Evolutionary conservation across 192 early-diverging fungal species (phyloP), one percentile per base, ranked within the genome.

Genomic region (Geosiphon pyriformis): DNA sequence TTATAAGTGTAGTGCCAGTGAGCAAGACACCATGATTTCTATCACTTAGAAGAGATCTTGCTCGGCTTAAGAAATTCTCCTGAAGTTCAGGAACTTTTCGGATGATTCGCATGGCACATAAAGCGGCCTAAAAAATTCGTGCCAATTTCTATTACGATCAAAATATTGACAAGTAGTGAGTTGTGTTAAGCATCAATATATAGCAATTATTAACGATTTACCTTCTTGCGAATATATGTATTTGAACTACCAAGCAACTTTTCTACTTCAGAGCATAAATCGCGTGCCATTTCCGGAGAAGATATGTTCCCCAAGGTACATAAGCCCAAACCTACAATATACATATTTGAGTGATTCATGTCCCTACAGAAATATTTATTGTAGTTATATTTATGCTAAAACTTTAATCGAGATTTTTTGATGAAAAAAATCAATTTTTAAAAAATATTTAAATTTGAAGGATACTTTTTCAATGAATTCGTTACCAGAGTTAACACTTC

Each of bases 151-250:
- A 48, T 11, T 15, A 48, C 11, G 47, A 48, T 11, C 11, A 15
- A n/a, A 15, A 15, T 48, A n/a, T 15, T n/a, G n/a, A 22, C 3
- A 55, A 34, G 23, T 76, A 23, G 72, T 70, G 10, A 18, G 26
- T 70, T 15, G 51, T n/a, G n/a, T n/a, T n/a, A n/a, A n/a, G n/a
- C n/a, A n/a, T n/a, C n/a, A n/a, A n/a, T 34, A 32, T 48, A 22
- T 8, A 3, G 34, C 37, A 23, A 59, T 33, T 33, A 63, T 35
- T 25, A 25, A 46, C 23, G 11, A 10, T 67, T 53, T 76, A 89
- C 92, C 92, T 99, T 99, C 74, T 99, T 99, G 61, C 95, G 80
- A 56, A 98, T 86, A 63, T 95, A 99, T 62, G 91, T 87, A 73
- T 96, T 93, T 25, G 92, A 87, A 63, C 92, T 91, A 18, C 86